Conservation (phyloP, 208 protist species). For the Angomonas deanei region DNA sequence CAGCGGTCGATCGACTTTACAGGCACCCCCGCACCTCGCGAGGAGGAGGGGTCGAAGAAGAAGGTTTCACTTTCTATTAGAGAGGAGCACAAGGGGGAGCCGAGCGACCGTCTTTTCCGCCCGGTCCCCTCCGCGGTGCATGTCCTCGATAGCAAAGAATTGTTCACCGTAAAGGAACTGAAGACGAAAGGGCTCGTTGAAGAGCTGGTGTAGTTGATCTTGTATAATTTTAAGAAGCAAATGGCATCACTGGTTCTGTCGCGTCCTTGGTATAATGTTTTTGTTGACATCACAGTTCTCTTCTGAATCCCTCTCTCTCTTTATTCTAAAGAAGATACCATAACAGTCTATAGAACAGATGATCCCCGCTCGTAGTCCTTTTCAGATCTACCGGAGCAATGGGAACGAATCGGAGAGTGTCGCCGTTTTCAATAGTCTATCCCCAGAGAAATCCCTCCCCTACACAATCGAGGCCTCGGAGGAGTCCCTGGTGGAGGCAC, state of each 20-base stretch:
- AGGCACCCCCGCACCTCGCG: too few relatives aligned
- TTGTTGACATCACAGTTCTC: background rate
- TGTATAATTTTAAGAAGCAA: background rate
- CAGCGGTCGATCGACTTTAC: too few relatives aligned
- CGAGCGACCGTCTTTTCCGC: too few relatives aligned
- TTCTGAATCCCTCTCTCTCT: background rate
- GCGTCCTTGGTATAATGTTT: background rate
- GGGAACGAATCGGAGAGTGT: slow-evolving; percentile 20
- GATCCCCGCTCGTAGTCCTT: slow-evolving; percentile 67
- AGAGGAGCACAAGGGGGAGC: too few relatives aligned
- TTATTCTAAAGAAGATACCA: too few relatives aligned
- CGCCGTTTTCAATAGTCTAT: slow-evolving; percentile 49
- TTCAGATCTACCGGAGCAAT: slow-evolving; percentile 65
- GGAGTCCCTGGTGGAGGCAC: slow-evolving; percentile 48
- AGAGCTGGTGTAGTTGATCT: too few relatives aligned
- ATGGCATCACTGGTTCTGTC: background rate
- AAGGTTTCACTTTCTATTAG: too few relatives aligned
- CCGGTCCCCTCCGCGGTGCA: too few relatives aligned
- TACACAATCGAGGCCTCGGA: slow-evolving; percentile 69
- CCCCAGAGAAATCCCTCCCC: slow-evolving; percentile 46
- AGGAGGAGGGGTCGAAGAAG: too few relatives aligned
- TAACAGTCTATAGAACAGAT: slow-evolving; percentile 7
- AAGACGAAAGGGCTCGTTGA: too few relatives aligned
- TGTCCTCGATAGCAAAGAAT: too few relatives aligned
- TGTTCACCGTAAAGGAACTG: too few relatives aligned